Conservation (phyloP, 139 green algal genomes). For the Mesotaenium endlicherianum region DNA sequence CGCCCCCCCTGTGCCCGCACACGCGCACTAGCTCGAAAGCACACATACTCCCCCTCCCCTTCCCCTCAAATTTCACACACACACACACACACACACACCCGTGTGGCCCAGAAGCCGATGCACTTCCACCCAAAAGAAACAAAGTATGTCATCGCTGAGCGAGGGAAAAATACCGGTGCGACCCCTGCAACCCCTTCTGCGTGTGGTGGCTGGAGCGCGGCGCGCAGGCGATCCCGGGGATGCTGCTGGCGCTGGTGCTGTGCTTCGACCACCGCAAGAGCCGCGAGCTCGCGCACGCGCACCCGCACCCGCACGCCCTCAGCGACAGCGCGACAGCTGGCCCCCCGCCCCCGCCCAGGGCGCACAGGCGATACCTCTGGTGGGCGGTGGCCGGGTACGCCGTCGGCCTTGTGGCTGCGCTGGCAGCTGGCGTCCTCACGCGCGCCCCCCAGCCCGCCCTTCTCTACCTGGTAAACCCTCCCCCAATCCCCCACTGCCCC, state of each 20-base stretch:
- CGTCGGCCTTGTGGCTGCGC: constrained; percentile 34
- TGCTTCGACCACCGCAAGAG: constrained; percentile 46
- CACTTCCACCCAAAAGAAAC: too few relatives aligned
- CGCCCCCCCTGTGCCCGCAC: too few relatives aligned
- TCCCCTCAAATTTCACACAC: too few relatives aligned
- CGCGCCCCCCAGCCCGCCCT: constrained; percentile 34
- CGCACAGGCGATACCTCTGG: constrained; percentile 22
- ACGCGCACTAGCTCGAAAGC: too few relatives aligned
- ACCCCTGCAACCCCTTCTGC: too few relatives aligned
- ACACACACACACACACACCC: too few relatives aligned
- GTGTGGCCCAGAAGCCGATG: too few relatives aligned
- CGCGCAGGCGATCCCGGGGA: constrained; percentile 46
- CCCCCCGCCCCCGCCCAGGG: background rate
- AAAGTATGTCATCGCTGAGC: too few relatives aligned
- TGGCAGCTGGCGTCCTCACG: constrained; percentile 45
- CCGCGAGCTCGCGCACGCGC: constrained; percentile 14
- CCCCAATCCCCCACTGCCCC: background rate
- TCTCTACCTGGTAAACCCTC: constrained; percentile 41
- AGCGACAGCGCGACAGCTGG: constrained; percentile 30
- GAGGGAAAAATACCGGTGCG: too few relatives aligned
- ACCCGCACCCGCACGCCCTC: constrained; percentile 25
- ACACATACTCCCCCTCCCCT: too few relatives aligned
- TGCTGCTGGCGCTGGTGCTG: constrained; percentile 44
- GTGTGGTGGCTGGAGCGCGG: too few relatives aligned
- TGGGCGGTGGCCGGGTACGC: constrained; percentile 18